Conservation (phyloP, 1,284 basidiomycete genomes). For the Microstroma glucosiphilum region DNA sequence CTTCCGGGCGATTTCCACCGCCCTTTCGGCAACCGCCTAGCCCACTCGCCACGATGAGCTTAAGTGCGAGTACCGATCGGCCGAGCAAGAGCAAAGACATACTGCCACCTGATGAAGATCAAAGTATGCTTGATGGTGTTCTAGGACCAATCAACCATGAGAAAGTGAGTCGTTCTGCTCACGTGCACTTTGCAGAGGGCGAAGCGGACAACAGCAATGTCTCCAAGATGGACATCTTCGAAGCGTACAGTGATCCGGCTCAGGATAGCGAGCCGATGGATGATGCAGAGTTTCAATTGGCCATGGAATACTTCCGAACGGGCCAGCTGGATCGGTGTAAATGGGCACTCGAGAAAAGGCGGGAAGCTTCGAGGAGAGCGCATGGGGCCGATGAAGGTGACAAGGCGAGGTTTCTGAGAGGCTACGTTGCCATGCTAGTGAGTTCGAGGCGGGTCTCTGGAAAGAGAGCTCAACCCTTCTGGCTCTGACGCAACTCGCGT, state of each 20-base stretch:
- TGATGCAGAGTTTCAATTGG: background rate
- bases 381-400: background rate
- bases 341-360: background rate
- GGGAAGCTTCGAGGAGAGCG: background rate
- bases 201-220: background rate
- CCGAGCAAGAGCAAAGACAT: background rate
- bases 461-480: too few relatives aligned
- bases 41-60: background rate
- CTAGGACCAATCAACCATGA: background rate
- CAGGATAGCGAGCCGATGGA: background rate
- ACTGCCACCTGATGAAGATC: background rate
- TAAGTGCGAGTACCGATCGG: background rate
- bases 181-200: background rate
- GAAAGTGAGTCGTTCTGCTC: background rate
- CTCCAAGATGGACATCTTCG: background rate
- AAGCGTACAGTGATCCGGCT: background rate
- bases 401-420: background rate
- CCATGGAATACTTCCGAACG: background rate
- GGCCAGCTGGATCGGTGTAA: slow-evolving; percentile 1
- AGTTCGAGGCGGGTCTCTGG: background rate
- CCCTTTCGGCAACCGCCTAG: slow-evolving; percentile 3
- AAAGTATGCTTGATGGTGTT: background rate
- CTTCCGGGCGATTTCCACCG: background rate
- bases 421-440: background rate
- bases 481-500: background rate